These are phyloP conservation scores for Allium fistulosum DNA, from an alignment of 106 monocot species.

Conservation along the genomic window DNA sequence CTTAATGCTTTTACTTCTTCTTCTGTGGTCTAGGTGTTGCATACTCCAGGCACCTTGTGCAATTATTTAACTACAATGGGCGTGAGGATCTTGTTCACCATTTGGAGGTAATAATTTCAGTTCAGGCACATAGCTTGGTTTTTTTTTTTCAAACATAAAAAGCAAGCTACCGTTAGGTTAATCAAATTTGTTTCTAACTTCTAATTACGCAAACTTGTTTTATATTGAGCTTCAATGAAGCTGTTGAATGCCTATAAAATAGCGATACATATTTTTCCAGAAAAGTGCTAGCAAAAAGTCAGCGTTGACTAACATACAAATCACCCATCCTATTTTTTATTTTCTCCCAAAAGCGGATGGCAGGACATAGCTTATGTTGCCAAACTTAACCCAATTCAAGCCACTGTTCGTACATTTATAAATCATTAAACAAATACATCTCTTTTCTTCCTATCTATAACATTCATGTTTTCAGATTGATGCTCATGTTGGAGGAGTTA, in stretches of 20 bases:
- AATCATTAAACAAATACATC: background rate
- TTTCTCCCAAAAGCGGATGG: no score
- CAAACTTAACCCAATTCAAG: no score
- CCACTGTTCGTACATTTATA: no score
- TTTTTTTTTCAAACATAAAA: no score
- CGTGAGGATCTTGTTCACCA: constrained; percentile 17
- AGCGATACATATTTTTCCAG: no score
- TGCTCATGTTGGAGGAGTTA: constrained; percentile 68
- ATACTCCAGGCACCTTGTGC: constrained; percentile 44
- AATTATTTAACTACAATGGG: constrained; percentile 25
- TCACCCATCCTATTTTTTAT: background rate
- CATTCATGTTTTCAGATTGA: constrained; percentile 37
- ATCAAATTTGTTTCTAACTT: background rate
- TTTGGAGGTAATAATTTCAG: constrained; percentile 30
- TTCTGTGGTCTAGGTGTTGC: constrained; percentile 18
- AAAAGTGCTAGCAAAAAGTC: no score
- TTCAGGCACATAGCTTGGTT: background rate
- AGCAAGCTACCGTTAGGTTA: no score
- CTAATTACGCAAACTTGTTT: background rate
- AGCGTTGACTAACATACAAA: background rate
- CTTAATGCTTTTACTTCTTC: background rate
- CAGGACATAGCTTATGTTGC: no score
- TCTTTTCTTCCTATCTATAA: constrained; percentile 3
- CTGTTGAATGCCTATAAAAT: no score
- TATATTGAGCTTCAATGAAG: no score